Base-by-base conservation (phyloP, 2,329 filamentous ascomycete species). In the Aschersonia sp. region DNA sequence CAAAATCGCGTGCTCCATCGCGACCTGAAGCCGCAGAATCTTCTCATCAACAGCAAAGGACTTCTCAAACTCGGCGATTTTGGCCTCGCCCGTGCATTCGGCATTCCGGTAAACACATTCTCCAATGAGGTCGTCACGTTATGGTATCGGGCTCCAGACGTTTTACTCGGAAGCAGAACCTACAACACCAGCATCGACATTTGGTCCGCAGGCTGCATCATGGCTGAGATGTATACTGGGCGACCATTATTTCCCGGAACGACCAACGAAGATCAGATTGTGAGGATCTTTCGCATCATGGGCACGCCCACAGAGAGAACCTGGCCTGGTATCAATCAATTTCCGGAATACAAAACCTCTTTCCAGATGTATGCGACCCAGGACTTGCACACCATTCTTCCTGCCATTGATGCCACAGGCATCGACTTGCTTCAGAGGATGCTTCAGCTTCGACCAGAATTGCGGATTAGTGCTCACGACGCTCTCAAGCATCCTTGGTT, bases 141-240 rank as follows among this genome's bases (percentile, higher is more conserved):
- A 20, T 97, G 91, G 91, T 98, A 98, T 65, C 85, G 92, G 43
- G 92, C 92, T 1, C 92, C 92, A 0, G 92, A 98, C 59, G 92
- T 98, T 44, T 77, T 98, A 46, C 77, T 98, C 44, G 92, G 92
- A 47, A 92, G 85, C 58, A 75, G 92, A 54, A 97, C 92, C 29
- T 98, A 98, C 71, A 98, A 95, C 68, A 98, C 92, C n/a, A 94
- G 88, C 68, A 97, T 98, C 64, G 92, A 98, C 61, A 97, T 98
- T 62, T 98, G 92, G 92, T 95, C 88, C 5, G 92, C 92, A 5
- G 92, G 92, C 49, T 98, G 92, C 66, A 98, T 98, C 72, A 97
- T 98, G 92, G 92, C 92, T 7, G 92, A 98, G 68, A 96, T 98
- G 89, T 97, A 94, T 66, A 96, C 91, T 0, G 92, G 92, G 4